Conservation (phyloP, 2,329 filamentous ascomycete genomes). For the Xylariaceae sp. region DNA sequence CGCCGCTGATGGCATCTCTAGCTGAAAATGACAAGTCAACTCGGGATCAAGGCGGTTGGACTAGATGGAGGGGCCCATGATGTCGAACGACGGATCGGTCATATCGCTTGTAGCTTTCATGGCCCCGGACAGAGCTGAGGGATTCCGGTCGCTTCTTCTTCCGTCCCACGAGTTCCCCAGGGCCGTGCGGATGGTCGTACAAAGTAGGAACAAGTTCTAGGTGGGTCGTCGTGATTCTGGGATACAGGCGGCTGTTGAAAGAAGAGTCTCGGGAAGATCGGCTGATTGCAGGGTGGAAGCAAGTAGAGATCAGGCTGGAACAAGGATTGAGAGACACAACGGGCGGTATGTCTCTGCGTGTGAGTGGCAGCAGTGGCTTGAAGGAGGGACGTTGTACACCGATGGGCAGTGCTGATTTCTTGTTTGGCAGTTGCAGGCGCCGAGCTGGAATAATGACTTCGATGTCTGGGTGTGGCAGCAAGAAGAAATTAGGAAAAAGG, state of each 20-base stretch:
- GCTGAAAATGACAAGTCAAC: constrained; percentile 19
- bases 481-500: constrained; percentile 3
- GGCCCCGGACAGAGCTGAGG: constrained; percentile 10
- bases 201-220: constrained; percentile 13
- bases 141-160: constrained; percentile 11
- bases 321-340: background rate
- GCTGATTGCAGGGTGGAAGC: constrained; percentile 15
- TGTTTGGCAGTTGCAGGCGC: background rate
- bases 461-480: background rate
- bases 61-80: constrained; percentile 26
- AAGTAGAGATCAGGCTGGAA: background rate
- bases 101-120: constrained; percentile 22
- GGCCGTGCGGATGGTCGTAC: constrained; percentile 9
- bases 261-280: constrained; percentile 18
- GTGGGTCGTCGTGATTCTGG: constrained; percentile 19
- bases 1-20: constrained; percentile 17
- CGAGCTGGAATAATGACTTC: constrained; percentile 3
- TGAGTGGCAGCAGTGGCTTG: background rate
- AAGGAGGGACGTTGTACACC: constrained; percentile 12
- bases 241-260: constrained; percentile 15
- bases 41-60: constrained; percentile 4
- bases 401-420: background rate
- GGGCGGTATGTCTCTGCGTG: background rate
- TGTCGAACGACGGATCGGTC: constrained; percentile 14
- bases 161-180: constrained; percentile 13